Conservation (phyloP, 2,329 filamentous ascomycete genomes). For the Alternaria sp. region DNA sequence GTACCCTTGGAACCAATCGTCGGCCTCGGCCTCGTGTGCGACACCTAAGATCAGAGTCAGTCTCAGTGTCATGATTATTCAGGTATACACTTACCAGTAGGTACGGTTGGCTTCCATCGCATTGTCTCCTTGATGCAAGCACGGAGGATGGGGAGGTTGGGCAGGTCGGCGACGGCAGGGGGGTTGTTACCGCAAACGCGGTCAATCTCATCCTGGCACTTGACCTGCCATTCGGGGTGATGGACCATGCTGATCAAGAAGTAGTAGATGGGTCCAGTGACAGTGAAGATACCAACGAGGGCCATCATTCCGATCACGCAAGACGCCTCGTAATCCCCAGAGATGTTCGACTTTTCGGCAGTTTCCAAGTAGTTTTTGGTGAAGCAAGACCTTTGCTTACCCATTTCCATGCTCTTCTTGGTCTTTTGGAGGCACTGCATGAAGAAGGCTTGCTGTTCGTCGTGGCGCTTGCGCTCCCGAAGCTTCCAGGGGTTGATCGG, state of each 20-base stretch:
- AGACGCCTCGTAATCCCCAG: constrained; percentile 51
- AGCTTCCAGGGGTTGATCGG: constrained; percentile 64
- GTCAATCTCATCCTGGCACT: constrained; percentile 48
- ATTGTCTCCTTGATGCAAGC: constrained; percentile 59
- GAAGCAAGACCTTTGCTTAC: constrained; percentile 45
- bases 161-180: constrained; percentile 50
- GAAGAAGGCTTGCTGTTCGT: constrained; percentile 64
- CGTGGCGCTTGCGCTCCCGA: constrained; percentile 62
- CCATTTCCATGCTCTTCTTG: constrained; percentile 44
- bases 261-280: constrained; percentile 50
- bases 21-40: constrained; percentile 61
- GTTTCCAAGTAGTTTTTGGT: constrained; percentile 47
- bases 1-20: constrained; percentile 60
- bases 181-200: constrained; percentile 35
- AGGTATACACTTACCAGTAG: constrained; percentile 44
- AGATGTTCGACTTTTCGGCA: constrained; percentile 52
- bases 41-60: constrained; percentile 50
- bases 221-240: constrained; percentile 48
- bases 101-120: constrained; percentile 60
- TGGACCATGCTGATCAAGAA: constrained; percentile 51
- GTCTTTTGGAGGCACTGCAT: constrained; percentile 57
- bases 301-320: constrained; percentile 52
- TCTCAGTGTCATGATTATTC: constrained; percentile 14
- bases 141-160: constrained; percentile 55
- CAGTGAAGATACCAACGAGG: constrained; percentile 52